Percentiles rank a stretch among this genome's conserved stretches.
Conservation (phyloP, 2,329 filamentous ascomycete species). For the Aspergillus pseudoterreus region DNA sequence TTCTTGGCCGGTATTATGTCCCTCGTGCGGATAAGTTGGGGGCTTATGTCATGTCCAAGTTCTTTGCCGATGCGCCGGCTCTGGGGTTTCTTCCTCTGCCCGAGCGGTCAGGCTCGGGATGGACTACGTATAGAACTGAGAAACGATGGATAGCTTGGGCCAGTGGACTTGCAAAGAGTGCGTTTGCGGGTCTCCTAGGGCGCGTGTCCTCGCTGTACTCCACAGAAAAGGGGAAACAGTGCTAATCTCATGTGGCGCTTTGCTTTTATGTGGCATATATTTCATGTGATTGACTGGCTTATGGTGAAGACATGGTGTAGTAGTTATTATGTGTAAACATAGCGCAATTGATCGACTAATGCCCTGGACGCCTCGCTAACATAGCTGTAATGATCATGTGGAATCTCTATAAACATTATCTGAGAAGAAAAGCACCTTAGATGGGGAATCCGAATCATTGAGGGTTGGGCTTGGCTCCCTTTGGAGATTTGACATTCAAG, state of each 20-base stretch:
- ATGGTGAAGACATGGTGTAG: too few relatives aligned
- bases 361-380: conserved; percentile 16
- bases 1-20: conserved; percentile 17
- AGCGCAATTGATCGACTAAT: background rate
- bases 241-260: too few relatives aligned
- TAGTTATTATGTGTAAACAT: too few relatives aligned
- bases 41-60: conserved; percentile 14
- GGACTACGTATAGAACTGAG: conserved; percentile 8
- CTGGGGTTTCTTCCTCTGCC: conserved; percentile 14
- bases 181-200: background rate
- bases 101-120: conserved; percentile 7
- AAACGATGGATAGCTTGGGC: background rate
- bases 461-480: conserved; percentile 38
- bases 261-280: too few relatives aligned
- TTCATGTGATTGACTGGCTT: too few relatives aligned
- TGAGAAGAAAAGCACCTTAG: background rate
- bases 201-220: background rate
- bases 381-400: background rate
- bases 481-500: conserved; percentile 62
- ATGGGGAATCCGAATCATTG: conserved; percentile 5
- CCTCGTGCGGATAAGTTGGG: conserved; percentile 13
- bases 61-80: conserved; percentile 13
- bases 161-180: background rate
- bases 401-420: background rate
- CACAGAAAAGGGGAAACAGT: too few relatives aligned